phyloP scores from a whole-genome alignment of 345 rosid genomes.

The Bruguiera sexangula region DNA sequence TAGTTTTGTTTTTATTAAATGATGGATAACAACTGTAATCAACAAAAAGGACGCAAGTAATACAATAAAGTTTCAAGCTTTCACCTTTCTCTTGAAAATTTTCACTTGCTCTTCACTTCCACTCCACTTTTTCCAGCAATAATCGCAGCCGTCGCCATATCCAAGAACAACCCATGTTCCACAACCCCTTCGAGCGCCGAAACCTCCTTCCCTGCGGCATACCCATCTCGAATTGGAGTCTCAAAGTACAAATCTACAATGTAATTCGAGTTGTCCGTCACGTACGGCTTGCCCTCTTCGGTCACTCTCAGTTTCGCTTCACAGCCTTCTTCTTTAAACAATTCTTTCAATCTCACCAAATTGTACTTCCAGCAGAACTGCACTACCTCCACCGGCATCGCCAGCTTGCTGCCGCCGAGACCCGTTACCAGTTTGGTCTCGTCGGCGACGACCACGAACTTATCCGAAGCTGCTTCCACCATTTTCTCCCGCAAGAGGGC shows the following conservation, averaged over 20 bases:
- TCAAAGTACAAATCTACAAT: conserved; percentile 89
- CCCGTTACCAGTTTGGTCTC: conserved; percentile 84
- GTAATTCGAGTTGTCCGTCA: conserved; percentile 83
- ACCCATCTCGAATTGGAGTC: conserved; percentile 66
- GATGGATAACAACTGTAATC: background rate
- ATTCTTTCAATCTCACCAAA: conserved; percentile 57
- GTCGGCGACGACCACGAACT: conserved; percentile 87
- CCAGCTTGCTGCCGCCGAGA: conserved; percentile 88
- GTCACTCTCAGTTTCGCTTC: conserved; percentile 71
- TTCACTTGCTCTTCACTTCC: conserved; percentile 77
- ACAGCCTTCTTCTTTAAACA: conserved; percentile 68
- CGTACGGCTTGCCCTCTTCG: conserved; percentile 67
- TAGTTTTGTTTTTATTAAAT: no score
- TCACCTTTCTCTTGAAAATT: background rate
- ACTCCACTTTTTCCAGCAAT: conserved; percentile 85
- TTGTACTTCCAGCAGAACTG: conserved; percentile 97
- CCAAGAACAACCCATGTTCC: conserved; percentile 88
- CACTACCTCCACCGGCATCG: conserved; percentile 98
- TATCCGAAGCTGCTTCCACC: conserved; percentile 88
- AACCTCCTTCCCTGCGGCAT: conserved; percentile 77
- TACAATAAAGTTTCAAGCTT: background rate
- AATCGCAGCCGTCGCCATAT: conserved; percentile 91
- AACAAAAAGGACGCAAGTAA: background rate
- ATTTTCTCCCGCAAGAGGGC: conserved; percentile 91
- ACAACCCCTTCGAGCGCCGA: conserved; percentile 82